A percentile compares a stretch with the other conserved stretches of the same genome.
phyloP scores from a whole-genome alignment of 768 basidiomycete species.

The Termitomyces sp. region DNA sequence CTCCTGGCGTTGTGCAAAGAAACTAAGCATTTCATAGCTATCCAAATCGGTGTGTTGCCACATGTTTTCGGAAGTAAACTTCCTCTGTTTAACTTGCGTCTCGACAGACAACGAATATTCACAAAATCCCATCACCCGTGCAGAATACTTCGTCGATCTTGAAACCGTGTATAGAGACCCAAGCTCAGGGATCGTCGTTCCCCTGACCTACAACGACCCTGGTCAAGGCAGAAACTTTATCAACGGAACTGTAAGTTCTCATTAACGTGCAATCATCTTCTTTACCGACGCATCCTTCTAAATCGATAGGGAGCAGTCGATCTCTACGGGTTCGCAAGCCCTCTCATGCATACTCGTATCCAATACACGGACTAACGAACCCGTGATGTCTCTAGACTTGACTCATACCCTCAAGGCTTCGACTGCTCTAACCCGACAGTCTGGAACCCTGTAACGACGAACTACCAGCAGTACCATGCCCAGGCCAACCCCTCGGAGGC shows the following conservation, averaged over 20 bases:
- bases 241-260: constrained; percentile 54
- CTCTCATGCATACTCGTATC: not conserved
- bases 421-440: constrained; percentile 69
- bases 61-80: not conserved
- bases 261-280: not conserved
- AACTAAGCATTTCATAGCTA: constrained; percentile 27
- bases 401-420: constrained; percentile 74
- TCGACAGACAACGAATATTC: constrained; percentile 69
- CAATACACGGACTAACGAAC: not conserved
- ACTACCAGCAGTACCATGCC: constrained; percentile 62
- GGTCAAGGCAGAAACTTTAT: constrained; percentile 55
- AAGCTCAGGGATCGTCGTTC: constrained; percentile 56
- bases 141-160: constrained; percentile 61
- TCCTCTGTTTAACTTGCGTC: not conserved
- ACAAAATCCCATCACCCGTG: constrained; percentile 38
- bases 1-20: not conserved
- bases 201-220: constrained; percentile 73
- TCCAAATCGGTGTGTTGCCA: constrained; percentile 45
- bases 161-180: constrained; percentile 42
- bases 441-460: constrained; percentile 62
- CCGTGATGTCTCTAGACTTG: constrained; percentile 33
- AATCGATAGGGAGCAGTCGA: constrained; percentile 59
- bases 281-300: not conserved
- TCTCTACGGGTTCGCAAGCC: constrained; percentile 53
- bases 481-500: constrained; percentile 49